Evolutionary conservation across 129 eudicot genomes (phyloP), one percentile per base, ranked within the genome.

Genomic region (Chrysanthemum lavandulifolium): DNA sequence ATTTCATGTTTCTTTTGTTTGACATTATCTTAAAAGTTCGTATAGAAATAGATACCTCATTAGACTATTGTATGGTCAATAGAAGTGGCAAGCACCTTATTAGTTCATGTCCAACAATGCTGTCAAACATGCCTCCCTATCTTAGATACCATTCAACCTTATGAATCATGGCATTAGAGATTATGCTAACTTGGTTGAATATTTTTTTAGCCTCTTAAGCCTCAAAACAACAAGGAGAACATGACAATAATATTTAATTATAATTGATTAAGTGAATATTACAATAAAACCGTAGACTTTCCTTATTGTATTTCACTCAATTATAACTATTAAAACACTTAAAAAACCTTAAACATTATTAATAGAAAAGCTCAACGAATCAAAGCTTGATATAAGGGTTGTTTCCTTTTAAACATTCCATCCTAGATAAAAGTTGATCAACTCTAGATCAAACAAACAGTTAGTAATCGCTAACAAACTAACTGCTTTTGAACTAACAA

Each of bases 211-310:
- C 69, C 70, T 60, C 75, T 61, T 77, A 68, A 50, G 75, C 81
- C 81, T 50, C 75, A 69, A 77, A 77, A 77, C 80, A 67, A 67
- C 74, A 76, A 59, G 55, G 75, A 67, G 75, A 59, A 76, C 70
- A 60, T 69, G 69, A 43, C 76, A 69, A 48, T 61, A 50, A 19
- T 13, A 60, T 56, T 58, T 10, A 69, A 76, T 49, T 1, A 31
- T 68, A 63, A 68, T 62, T 5, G 47, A 12, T 62, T 3, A 25
- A 12, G 67, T 29, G 67, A 62, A 31, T 16, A 11, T 62, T 29
- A 62, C 48, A 62, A 61, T 29, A 23, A 61, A 29, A 29, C 49
- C 47, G 7, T 14, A 57, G 25, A 57, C 62, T 57, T 57, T 57
- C 47, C 10, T 40, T 40, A 40, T 40, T 40, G 8, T 6, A 40